phyloP scores from a whole-genome alignment of 208 protist species.

The Kentomonas sorsogonicus region DNA sequence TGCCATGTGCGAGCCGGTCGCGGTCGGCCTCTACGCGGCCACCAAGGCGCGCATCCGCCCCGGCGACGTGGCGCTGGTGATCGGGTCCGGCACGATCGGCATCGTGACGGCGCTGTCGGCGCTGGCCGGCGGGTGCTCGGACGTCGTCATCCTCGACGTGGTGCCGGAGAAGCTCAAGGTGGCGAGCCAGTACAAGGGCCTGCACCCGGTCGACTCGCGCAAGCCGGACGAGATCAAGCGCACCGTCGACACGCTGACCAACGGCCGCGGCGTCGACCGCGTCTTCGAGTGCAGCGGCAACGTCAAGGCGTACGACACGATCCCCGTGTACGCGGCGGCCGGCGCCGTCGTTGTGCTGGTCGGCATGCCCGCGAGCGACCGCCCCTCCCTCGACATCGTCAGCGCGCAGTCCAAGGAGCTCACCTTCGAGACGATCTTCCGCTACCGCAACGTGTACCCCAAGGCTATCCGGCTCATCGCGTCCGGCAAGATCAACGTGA shows the following conservation, averaged over 20 bases:
- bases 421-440: constrained; percentile 32
- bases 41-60: constrained; percentile 42
- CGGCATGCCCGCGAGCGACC: constrained; percentile 33
- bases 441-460: not conserved
- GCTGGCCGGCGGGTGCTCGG: constrained; percentile 39
- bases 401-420: constrained; percentile 45
- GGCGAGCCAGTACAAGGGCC: constrained; percentile 22
- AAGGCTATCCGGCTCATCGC: not conserved
- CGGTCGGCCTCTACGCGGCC: constrained; percentile 53
- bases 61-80: constrained; percentile 21
- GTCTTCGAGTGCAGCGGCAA: constrained; percentile 46
- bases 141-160: constrained; percentile 38
- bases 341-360: constrained; percentile 41
- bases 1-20: constrained; percentile 61
- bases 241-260: constrained; percentile 25
- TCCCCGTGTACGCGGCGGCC: constrained; percentile 31
- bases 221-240: constrained; percentile 19
- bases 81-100: constrained; percentile 40
- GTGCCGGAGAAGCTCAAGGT: constrained; percentile 22
- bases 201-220: constrained; percentile 30
- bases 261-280: constrained; percentile 27
- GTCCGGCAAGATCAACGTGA: constrained; percentile 46
- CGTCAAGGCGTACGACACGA: constrained; percentile 23
- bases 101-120: constrained; percentile 39
- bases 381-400: constrained; percentile 28